phyloP scores from a whole-genome alignment of 768 basidiomycete species.

The Russula foetens region DNA sequence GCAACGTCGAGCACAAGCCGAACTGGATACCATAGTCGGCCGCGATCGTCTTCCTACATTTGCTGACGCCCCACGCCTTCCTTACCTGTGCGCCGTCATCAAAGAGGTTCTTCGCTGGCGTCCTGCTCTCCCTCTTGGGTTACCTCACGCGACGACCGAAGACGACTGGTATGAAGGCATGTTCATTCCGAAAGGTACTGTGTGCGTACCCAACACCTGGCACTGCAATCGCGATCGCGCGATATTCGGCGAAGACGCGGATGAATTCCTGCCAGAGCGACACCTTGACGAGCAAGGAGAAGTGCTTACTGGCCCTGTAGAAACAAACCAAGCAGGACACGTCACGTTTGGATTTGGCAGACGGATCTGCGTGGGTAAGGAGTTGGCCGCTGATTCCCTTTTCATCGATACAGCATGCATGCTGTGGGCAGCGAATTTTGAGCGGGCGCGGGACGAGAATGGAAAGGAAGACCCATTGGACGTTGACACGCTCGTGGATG shows the following conservation, averaged over 20 bases:
- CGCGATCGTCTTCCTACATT: constrained; percentile 12
- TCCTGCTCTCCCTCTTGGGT: neutral
- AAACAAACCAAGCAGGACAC: constrained; percentile 16
- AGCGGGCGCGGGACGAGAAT: constrained; percentile 4
- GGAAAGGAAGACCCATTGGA: constrained; percentile 7
- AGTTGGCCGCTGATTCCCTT: constrained; percentile 18
- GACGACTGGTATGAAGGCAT: constrained; percentile 22
- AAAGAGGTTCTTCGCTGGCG: constrained; percentile 15
- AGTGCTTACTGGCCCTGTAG: neutral
- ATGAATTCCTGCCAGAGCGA: constrained; percentile 20
- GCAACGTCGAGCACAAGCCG: constrained; percentile 14
- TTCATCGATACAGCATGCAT: constrained; percentile 19
- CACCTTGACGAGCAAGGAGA: constrained; percentile 10
- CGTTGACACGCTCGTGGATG: neutral
- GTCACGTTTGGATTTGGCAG: constrained; percentile 16
- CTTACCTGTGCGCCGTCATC: constrained; percentile 17
- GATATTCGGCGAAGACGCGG: constrained; percentile 16
- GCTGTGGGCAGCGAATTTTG: constrained; percentile 18
- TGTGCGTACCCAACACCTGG: constrained; percentile 26
- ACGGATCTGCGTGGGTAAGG: constrained; percentile 20
- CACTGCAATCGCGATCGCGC: neutral
- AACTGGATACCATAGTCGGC: constrained; percentile 17
- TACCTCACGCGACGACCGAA: constrained; percentile 6
- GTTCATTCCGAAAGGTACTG: constrained; percentile 30
- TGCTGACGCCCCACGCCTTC: constrained; percentile 15